Base-by-base conservation (phyloP, 2,329 filamentous ascomycete species). In the Bipolaris cookei region DNA sequence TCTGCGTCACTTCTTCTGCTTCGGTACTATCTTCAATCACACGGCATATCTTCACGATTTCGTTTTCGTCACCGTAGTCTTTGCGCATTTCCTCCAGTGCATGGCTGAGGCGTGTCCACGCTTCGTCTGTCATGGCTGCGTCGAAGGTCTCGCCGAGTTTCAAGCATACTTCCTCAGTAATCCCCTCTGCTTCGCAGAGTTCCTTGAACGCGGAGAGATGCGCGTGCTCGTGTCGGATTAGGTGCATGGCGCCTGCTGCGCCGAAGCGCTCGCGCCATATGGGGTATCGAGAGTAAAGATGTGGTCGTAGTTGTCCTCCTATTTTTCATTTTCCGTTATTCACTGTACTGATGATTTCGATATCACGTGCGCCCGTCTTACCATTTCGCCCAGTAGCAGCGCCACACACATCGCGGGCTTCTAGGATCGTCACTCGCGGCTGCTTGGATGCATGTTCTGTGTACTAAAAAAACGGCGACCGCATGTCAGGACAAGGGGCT, bases 61-160 rank as follows among this genome's bases (percentile, higher is more conserved):
- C 51, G 6, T 58, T 14, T 28, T 57, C 54, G 14, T 53, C 49
- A 10, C 59, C 59, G 16, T 61, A 56, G 25, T 61, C 59, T 6
- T 25, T 53, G 25, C 42, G 59, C 49, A 61, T 56, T 30, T 46
- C 56, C 28, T 61, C 32, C 11, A 59, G 34, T 23, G 56, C 59
- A 34, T 56, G 52, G 32, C 52, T 56, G 23, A 61, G 56, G 23
- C 59, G 49, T 35, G 30, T 23, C 59, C 59, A 61, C 11, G 59
- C 59, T 20, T 61, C 59, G 32, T 61, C 59, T 7, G 59, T 54
- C 59, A 61, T 61, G 39, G 59, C 59, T 18, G 59, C 59, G 48
- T 61, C 59, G 32, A 59, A 61, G 6, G 59, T 61, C 30, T 61
- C 52, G 4, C 52, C 56, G n/a, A 59, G 58, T 32, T 59, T 53